Percentiles rank a stretch among this genome's conserved stretches.
Conservation (phyloP, 192 early-diverging fungal species). For the Podila clonocystis region DNA sequence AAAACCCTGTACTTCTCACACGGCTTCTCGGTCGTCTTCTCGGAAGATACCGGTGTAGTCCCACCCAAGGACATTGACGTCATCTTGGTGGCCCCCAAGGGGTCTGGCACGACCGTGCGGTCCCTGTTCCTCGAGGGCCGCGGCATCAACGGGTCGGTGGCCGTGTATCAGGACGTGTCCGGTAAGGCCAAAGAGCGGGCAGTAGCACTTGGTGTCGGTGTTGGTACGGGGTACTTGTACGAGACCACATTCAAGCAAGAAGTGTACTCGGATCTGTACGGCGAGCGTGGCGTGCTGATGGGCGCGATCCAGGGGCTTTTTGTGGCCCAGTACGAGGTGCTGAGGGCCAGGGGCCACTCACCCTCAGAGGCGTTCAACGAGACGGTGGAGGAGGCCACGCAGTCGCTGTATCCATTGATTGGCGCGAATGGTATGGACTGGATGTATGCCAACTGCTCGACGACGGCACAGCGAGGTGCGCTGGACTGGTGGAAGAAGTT, state of each 20-base stretch:
- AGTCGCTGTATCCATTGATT: conserved; percentile 96
- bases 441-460: conserved; percentile 98
- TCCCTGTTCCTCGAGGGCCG: conserved; percentile 96
- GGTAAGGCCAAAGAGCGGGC: conserved; percentile 96
- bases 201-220: conserved; percentile 90
- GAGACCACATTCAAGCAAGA: conserved; percentile 98
- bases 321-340: conserved; percentile 96
- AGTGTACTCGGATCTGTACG: conserved; percentile 95
- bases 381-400: conserved; percentile 99
- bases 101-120: conserved; percentile 94
- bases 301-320: conserved; percentile 98
- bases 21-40: conserved; percentile 95
- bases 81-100: conserved; percentile 96
- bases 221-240: conserved; percentile 97
- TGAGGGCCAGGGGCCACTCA: conserved; percentile 91
- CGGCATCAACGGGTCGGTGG: conserved; percentile 97
- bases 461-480: conserved; percentile 95
- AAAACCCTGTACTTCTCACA: conserved; percentile 99
- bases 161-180: conserved; percentile 93
- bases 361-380: conserved; percentile 99
- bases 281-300: conserved; percentile 98
- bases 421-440: conserved; percentile 95
- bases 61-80: conserved; percentile 96
- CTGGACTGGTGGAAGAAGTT: conserved; percentile 97
- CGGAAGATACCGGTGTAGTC: conserved; percentile 89